Evolutionary conservation across 2,329 filamentous ascomycete genomes (phyloP), one percentile per base, ranked within the genome.

Genomic region (Uncinocarpus reesii): DNA sequence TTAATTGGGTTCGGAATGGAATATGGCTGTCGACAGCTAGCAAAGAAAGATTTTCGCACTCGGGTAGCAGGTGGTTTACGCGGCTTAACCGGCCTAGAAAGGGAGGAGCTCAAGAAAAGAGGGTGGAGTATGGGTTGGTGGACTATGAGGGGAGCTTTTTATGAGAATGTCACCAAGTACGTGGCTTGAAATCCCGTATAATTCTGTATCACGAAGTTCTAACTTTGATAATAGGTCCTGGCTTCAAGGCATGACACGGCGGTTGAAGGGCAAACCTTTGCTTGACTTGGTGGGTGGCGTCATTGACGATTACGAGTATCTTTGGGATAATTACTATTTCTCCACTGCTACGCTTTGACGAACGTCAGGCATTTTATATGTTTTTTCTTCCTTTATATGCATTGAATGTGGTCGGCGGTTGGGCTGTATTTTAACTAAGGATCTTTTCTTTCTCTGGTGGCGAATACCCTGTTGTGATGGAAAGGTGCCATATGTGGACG

Each of bases 241-340:
- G 70, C 70, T 83, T 47, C 86, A 85, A 66, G 78, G 79, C 3
- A 66, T 90, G 11, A 81, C 90, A 6, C 72, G 73, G 24, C 83
- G 81, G 59, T 76, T 95, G 55, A 81, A 74, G 61, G 72, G 80
- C 56, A 83, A 82, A 60, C 81, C 84, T 45, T 74, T 95, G 65
- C 78, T 93, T 40, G 81, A 84, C 55, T 78, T 98, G 62, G 74
- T 95, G 20, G 84, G 82, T 7, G 86, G 85, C 49, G 83, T 98
- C 38, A 68, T 96, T 54, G 88, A 95, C 63, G 92, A 98, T 65
- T 98, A 98, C 63, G 86, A 95, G 66, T 96, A 93, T 64, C 73
- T 98, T 26, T 98, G 92, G 92, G 88, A 95, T 68, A 89, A 93
- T 59, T 96, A 95, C 66, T 93, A 96, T 68, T 98, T 96, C 66